Conservation (phyloP, 1,284 basidiomycete species). For the Ceratobasidium sp. region DNA sequence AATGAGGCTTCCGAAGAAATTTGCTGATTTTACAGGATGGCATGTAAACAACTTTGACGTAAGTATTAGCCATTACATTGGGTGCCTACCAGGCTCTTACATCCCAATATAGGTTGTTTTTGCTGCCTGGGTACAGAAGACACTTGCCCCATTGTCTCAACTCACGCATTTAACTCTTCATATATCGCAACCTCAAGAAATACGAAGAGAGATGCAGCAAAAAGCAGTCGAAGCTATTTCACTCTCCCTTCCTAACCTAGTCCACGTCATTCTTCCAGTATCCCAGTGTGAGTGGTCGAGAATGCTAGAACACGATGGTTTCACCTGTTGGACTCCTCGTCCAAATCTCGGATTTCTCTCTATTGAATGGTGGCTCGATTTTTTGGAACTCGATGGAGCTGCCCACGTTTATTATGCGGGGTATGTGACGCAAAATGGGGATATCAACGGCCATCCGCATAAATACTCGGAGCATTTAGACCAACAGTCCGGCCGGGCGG, state of each 20-base stretch:
- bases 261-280: slow-evolving; percentile 5
- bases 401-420: neutral
- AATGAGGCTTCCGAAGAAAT: slow-evolving; percentile 4
- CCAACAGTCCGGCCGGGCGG: neutral
- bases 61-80: neutral
- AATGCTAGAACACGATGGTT: neutral
- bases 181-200: neutral
- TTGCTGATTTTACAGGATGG: neutral
- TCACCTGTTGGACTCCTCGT: slow-evolving; percentile 15
- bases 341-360: neutral
- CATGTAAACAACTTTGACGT: slow-evolving; percentile 5
- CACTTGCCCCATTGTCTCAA: neutral
- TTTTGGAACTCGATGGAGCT: slow-evolving; percentile 3
- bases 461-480: neutral
- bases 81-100: neutral
- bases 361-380: slow-evolving; percentile 19
- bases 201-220: neutral
- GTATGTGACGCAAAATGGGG: neutral
- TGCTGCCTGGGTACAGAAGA: neutral
- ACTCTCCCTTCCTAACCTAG: neutral
- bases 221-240: neutral
- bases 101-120: neutral
- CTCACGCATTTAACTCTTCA: slow-evolving; percentile 1
- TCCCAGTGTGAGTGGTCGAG: neutral
- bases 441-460: neutral